These are phyloP conservation scores for Daedaleopsis nitida DNA, from an alignment of 768 basidiomycete species.

Conservation along the genomic window DNA sequence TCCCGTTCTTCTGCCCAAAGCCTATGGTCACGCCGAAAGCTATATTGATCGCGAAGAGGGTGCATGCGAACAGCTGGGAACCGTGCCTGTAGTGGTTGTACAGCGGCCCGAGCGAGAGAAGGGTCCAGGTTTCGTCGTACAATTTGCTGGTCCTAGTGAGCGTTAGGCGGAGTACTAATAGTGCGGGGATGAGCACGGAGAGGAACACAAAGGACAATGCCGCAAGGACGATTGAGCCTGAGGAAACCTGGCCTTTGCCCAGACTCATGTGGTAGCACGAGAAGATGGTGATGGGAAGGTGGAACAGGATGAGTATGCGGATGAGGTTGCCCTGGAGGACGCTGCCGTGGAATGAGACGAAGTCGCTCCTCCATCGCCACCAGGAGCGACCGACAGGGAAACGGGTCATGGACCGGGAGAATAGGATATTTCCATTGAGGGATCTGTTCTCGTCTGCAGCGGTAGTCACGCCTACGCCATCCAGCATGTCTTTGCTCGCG, in stretches of 20 bases:
- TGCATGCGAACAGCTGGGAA: constrained; percentile 83
- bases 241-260: constrained; percentile 49
- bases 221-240: constrained; percentile 74
- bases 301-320: constrained; percentile 88
- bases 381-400: constrained; percentile 39
- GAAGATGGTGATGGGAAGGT: constrained; percentile 92
- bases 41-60: constrained; percentile 82
- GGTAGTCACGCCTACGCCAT: constrained; percentile 29
- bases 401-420: constrained; percentile 36
- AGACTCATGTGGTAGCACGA: constrained; percentile 84
- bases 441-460: constrained; percentile 53
- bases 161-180: constrained; percentile 76
- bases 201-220: constrained; percentile 79
- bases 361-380: constrained; percentile 59
- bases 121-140: constrained; percentile 92
- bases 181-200: constrained; percentile 74
- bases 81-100: constrained; percentile 95
- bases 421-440: constrained; percentile 43
- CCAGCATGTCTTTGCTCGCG: constrained; percentile 55
- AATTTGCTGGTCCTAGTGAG: constrained; percentile 85
- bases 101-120: constrained; percentile 86
- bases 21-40: constrained; percentile 85
- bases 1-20: constrained; percentile 87
- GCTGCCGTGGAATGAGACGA: constrained; percentile 79
- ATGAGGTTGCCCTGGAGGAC: constrained; percentile 90